Evolutionary conservation across 768 basidiomycete species (phyloP).

Genomic region (Leccinum sublutescens): DNA sequence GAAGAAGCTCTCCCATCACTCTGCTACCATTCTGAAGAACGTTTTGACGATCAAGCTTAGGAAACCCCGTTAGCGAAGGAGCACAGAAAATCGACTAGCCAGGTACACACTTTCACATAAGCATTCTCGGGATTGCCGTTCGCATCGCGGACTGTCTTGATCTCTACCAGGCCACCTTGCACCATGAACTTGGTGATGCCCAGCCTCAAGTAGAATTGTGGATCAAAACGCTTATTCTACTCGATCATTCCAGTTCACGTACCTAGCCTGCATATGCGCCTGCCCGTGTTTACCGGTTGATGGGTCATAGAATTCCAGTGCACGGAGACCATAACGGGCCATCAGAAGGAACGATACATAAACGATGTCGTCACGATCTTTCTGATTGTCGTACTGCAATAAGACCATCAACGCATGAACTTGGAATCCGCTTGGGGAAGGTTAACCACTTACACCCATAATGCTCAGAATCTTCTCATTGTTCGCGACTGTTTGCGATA

Average conservation of each 20-base stretch:
- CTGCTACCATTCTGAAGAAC: constrained; percentile 64
- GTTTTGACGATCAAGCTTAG: constrained; percentile 67
- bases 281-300: constrained; percentile 80
- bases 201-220: constrained; percentile 41
- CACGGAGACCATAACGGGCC: constrained; percentile 80
- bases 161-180: constrained; percentile 60
- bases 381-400: constrained; percentile 58
- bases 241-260: constrained; percentile 16
- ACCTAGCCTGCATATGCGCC: constrained; percentile 91
- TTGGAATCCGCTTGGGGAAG: not conserved
- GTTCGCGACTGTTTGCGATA: constrained; percentile 53
- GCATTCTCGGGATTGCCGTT: constrained; percentile 63
- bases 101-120: constrained; percentile 58
- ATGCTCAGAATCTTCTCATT: constrained; percentile 76
- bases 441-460: constrained; percentile 59
- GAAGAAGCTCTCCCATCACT: constrained; percentile 68
- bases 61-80: not conserved
- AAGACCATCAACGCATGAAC: not conserved
- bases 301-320: constrained; percentile 83
- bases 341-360: constrained; percentile 81
- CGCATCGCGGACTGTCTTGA: constrained; percentile 64
- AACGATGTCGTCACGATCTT: constrained; percentile 76
- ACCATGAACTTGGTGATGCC: constrained; percentile 84
- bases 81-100: not conserved
- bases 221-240: not conserved